Percentiles rank a stretch among this genome's conserved stretches.
phyloP scores from a whole-genome alignment of 345 rosid genomes.

The Mangifera indica region DNA sequence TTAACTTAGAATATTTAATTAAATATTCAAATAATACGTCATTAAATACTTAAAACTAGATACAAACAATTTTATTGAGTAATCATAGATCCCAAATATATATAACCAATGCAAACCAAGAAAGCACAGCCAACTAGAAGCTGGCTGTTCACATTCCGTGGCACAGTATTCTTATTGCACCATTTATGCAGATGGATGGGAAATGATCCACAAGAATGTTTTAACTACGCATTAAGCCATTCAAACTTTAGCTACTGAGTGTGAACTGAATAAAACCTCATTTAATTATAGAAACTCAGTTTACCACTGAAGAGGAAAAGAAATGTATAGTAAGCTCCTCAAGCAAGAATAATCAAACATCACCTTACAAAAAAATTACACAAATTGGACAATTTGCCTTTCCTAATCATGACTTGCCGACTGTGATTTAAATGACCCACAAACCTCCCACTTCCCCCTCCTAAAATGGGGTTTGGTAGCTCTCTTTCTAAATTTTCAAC shows the following conservation, averaged over 20 bases:
- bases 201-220: background rate
- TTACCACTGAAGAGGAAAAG: background rate
- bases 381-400: constrained; percentile 12
- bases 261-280: background rate
- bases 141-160: background rate
- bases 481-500: constrained; percentile 22
- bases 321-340: constrained; percentile 4
- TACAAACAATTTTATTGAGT: no score
- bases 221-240: no score
- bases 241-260: background rate
- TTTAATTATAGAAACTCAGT: constrained; percentile 3
- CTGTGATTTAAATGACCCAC: constrained; percentile 19
- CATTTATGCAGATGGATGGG: no score
- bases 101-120: background rate
- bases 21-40: no score
- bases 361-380: constrained; percentile 24
- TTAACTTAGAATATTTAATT: no score
- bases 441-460: background rate
- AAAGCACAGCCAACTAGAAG: background rate
- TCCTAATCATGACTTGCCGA: background rate
- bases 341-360: constrained; percentile 9
- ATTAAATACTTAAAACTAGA: no score
- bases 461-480: constrained; percentile 39
- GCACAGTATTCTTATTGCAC: no score
- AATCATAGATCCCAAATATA: no score